Base-by-base conservation (phyloP, 2,329 filamentous ascomycete species). In the Xylariales sp. region DNA sequence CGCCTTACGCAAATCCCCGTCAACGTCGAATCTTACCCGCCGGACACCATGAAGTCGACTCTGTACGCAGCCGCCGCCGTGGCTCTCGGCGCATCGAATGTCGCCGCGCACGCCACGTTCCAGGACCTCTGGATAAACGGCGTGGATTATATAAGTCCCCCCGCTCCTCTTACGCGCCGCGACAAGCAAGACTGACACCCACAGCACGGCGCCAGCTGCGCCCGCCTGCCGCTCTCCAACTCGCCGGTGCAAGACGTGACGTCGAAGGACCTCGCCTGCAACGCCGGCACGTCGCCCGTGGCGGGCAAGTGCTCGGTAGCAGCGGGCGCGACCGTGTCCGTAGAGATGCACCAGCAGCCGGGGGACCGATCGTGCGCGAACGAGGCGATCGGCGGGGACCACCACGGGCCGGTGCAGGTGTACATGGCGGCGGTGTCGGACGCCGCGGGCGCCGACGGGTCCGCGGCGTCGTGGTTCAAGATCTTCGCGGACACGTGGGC, bases 281-380 rank as follows among this genome's bases (percentile, higher is more conserved):
- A 84, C 70, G 77, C 76, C 34, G 77, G 77, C 28, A 76, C 73
- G 8, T 74, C 69, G n/a, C 71, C 78, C 16, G 78, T 81, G 3
- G 65, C 77, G 1, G 78, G 77, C 14, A 83, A 84, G 71, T 87
- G 84, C 73, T 73, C 79, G 23, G 83, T 85, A 36, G 76, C 77
- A 36, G 83, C 84, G 3, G 85, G 85, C 3, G 78, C 78, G 4
- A 84, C 79, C 0, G 81, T 88, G 14, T 87, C 85, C 0, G 80
- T 87, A 7, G 86, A 88, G 77, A 88, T 89, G 84, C 86, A 89
- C 78, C 82, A 84, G 64, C 74, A 76, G 66, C 73, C 72, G 0
- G 65, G 68, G 1, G 73, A 77, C 69, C 78, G 82, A 16, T 70
- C 69, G n/a, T 84, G 81, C 67, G 56, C 68, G 4, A 79, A 78